These are phyloP conservation scores for Ceratocystis lukuohia DNA, from an alignment of 2,329 filamentous ascomycete species.

Conservation along the genomic window DNA sequence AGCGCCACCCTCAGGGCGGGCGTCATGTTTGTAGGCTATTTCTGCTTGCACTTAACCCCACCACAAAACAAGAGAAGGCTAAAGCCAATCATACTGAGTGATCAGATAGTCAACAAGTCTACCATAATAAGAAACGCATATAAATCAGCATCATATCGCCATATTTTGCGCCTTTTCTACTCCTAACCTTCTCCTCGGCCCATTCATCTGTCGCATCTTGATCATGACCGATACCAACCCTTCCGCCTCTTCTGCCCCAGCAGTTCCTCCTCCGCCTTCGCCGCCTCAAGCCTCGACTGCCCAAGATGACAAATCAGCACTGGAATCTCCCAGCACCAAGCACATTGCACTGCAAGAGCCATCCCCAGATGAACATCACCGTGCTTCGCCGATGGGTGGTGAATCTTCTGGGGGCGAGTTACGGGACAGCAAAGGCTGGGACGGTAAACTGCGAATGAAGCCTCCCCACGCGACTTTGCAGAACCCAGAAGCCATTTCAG, in stretches of 20 bases:
- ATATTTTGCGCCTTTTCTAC: not conserved
- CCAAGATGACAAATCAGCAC: not conserved
- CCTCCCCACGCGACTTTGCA: conserved; percentile 38
- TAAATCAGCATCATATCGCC: no score
- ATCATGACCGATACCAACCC: not conserved
- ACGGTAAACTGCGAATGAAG: conserved; percentile 66
- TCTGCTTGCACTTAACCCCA: no score
- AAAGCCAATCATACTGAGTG: no score
- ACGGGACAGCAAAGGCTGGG: conserved; percentile 59
- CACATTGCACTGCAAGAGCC: conserved; percentile 40
- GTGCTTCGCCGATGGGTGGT: conserved; percentile 23
- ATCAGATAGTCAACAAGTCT: no score
- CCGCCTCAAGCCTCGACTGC: conserved; percentile 13
- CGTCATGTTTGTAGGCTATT: no score
- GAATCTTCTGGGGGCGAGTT: conserved; percentile 32
- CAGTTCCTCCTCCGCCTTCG: not conserved
- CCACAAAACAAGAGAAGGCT: no score
- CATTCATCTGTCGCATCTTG: not conserved
- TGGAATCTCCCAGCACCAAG: not conserved
- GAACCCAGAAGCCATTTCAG: conserved; percentile 71
- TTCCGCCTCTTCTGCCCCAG: not conserved
- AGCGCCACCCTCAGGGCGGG: no score
- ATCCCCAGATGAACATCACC: conserved; percentile 17
- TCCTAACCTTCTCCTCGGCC: not conserved
- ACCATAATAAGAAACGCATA: no score